Evolutionary conservation across 1,284 basidiomycete genomes (phyloP), one percentile per base, ranked within the genome.

Genomic region (Porogramme epimiltina): DNA sequence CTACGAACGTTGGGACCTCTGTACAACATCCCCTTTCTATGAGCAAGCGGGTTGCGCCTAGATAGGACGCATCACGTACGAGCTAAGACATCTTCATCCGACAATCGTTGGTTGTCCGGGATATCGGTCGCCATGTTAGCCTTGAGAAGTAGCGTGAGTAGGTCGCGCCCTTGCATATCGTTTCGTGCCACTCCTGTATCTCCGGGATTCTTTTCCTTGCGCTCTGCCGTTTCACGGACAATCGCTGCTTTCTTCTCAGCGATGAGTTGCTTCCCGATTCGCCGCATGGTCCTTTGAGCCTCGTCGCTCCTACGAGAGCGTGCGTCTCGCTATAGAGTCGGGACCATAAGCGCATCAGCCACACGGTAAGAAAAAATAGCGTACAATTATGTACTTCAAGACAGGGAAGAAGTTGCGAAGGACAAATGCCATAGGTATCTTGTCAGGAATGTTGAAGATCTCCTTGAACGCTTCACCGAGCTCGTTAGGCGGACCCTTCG

Each of bases 111-210:
- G 4, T 67, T 70, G 1, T 71, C 68, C 4, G 69, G 67, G 1
- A 78, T 62, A 41, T 78, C 75, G 4, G 68, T 62, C 0, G 74
- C 73, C 73, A 79, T 73, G 62, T 81, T 81, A 23, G 79, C 77
- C 50, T 71, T 71, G 50, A 81, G 70, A 13, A 74, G 58, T 3
- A 70, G 55, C 1, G 66, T 71, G 26, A 73, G 62, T 4, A 72
- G 53, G 50, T 73, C 71, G 4, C 62, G 58, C 1, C 55, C 59
- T 2, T 51, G 46, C 0, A 64, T 25, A 15, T 58, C 54, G 78
- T 73, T 74, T 83, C 91, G 91, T 5, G 84, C 81, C 23, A 89
- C 61, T 0, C 93, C 84, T 8, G 28, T 8, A 8, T 31, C 28
- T 31, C 15, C 28, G 28, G 15, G 28, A 13, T n/a, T n/a, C 58